A percentile compares a stretch with the other conserved stretches of the same genome.
Evolutionary conservation across 768 basidiomycete genomes (phyloP).

Genomic region (Zangia roseola): DNA sequence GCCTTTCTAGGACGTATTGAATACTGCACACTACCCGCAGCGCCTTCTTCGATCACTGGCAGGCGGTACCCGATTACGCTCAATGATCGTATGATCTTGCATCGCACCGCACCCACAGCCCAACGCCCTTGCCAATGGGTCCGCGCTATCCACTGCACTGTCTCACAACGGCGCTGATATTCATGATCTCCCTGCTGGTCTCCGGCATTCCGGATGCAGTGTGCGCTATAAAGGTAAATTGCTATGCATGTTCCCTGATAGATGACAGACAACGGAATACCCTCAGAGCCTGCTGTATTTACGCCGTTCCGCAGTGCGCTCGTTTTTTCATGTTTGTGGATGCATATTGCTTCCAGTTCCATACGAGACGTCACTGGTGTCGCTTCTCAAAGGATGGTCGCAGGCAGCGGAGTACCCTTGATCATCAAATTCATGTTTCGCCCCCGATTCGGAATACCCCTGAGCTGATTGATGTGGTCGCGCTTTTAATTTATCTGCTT

Average conservation of each 20-base stretch:
- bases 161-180: constrained; percentile 1
- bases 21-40: constrained; percentile 14
- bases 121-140: constrained; percentile 15
- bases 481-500: constrained; percentile 7
- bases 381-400: not conserved
- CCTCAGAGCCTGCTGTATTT: constrained; percentile 2
- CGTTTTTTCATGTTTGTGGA: constrained; percentile 8
- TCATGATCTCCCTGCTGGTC: constrained; percentile 4
- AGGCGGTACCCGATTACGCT: constrained; percentile 18
- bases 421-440: constrained; percentile 11
- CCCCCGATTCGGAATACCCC: constrained; percentile 8
- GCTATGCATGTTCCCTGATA: constrained; percentile 12
- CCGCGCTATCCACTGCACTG: constrained; percentile 7
- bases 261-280: constrained; percentile 3
- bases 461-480: constrained; percentile 3
- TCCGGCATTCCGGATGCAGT: constrained; percentile 5
- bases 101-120: constrained; percentile 24
- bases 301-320: constrained; percentile 9
- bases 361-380: constrained; percentile 5
- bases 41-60: constrained; percentile 24
- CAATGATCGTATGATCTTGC: constrained; percentile 14
- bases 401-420: constrained; percentile 4
- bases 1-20: constrained; percentile 20
- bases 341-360: constrained; percentile 4
- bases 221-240: constrained; percentile 3